Evolutionary conservation across 2,329 filamentous ascomycete genomes (phyloP).

Genomic region (Coniochaeta sp.): DNA sequence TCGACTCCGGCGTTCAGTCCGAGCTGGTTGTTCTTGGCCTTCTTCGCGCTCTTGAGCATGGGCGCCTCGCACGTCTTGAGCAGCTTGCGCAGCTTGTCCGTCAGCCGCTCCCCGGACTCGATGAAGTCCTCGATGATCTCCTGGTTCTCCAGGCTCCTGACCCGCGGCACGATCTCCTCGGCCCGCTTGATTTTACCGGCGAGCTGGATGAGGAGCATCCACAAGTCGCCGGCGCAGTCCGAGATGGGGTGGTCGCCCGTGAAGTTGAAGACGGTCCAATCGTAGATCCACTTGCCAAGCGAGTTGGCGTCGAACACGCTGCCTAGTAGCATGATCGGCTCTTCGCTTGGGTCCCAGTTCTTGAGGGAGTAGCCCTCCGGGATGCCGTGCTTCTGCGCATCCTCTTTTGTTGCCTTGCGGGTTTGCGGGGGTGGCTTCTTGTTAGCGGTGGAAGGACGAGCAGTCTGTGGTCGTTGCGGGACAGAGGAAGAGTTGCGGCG

Average conservation of each 20-base stretch:
- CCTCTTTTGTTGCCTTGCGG: conserved; percentile 48
- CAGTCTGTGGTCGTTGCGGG: conserved; percentile 46
- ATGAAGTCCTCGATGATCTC: conserved; percentile 89
- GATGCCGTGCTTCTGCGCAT: conserved; percentile 63
- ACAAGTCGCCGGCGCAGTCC: conserved; percentile 89
- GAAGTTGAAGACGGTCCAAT: conserved; percentile 94
- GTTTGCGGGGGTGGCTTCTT: conserved; percentile 31
- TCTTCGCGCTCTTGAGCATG: conserved; percentile 84
- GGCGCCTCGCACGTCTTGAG: conserved; percentile 88
- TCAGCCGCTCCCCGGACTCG: conserved; percentile 78
- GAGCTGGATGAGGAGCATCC: conserved; percentile 89
- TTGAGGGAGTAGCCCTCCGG: conserved; percentile 89
- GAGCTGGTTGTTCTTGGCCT: conserved; percentile 65
- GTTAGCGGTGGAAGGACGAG: conserved; percentile 34
- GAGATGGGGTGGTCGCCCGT: conserved; percentile 76
- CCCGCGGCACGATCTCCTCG: conserved; percentile 66
- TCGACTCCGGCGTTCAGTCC: conserved; percentile 89
- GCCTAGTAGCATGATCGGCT: conserved; percentile 87
- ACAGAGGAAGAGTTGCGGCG: conserved; percentile 42
- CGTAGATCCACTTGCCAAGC: conserved; percentile 97
- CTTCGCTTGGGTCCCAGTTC: conserved; percentile 95
- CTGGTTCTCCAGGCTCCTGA: conserved; percentile 65
- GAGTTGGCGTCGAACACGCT: conserved; percentile 98
- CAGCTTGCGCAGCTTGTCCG: conserved; percentile 74
- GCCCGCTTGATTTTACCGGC: conserved; percentile 90